Base-by-base conservation (phyloP, 176 grass and related monocot genomes). In the Cenchrus fungigraminus region DNA sequence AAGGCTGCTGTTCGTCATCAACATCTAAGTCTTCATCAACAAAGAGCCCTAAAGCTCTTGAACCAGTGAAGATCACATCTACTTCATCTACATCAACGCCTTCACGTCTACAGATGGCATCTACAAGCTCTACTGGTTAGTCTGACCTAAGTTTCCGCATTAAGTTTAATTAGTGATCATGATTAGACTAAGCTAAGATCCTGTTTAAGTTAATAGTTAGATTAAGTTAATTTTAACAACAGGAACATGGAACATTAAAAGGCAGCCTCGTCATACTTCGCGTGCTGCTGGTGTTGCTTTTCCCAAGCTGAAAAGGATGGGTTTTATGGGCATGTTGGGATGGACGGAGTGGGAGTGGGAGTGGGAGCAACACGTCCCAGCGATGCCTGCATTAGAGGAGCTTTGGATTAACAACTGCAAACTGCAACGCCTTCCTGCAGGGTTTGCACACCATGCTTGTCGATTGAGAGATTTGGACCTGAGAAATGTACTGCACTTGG, bases 261-360 rank as follows among this genome's bases (percentile, higher is more conserved):
- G 28, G 29, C 72, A 54, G 1, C 3, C 14, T 11, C 72, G 37
- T 55, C 72, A 34, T 19, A 34, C 2, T 34, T 19, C 17, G 0
- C 1, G 1, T n/a, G 25, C 0, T 50, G 22, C 2, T 42, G 43
- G 2, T 37, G 32, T 76, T 12, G 68, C 47, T 9, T 87, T 87
- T 71, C 77, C 68, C 51, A 82, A 68, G 50, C 59, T 87, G n/a
- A 8, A 0, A 43, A 2, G 0, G 0, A 1, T 87, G 14, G 50
- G 17, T 7, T 63, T 88, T 9, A 1, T 9, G 14, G 55, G 56
- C 37, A 78, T 83, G 73, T 3, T 31, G 11, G 68, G 59, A 29
- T 73, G 86, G 80, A 66, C 58, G 53, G 65, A 64, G 55, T 78
- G 80, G 86, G 55, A 73, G 5, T 88, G 79, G 73, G 43, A 73